Evolutionary conservation across 1,284 basidiomycete genomes (phyloP).

Genomic region (Heterobasidion occidentale): DNA sequence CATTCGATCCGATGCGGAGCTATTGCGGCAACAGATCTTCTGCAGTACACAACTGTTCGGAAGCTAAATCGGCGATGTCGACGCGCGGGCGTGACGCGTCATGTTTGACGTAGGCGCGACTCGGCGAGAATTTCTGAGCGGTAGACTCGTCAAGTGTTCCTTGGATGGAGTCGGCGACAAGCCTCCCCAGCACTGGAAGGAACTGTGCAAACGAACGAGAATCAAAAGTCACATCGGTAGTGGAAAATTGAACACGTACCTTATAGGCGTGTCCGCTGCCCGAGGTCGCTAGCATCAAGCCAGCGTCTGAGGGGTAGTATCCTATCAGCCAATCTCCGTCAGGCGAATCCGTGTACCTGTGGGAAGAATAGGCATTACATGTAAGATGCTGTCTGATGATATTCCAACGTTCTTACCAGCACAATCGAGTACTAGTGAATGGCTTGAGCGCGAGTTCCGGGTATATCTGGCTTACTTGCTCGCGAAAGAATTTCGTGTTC

Average conservation of each 20-base stretch:
- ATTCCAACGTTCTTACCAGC: slow-evolving; percentile 54
- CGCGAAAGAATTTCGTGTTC: slow-evolving; percentile 41
- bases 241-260: slow-evolving; percentile 24
- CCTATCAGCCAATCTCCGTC: slow-evolving; percentile 81
- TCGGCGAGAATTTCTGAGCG: slow-evolving; percentile 46
- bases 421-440: slow-evolving; percentile 65
- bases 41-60: slow-evolving; percentile 39
- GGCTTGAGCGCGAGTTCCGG: slow-evolving; percentile 66
- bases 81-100: slow-evolving; percentile 27
- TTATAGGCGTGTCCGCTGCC: slow-evolving; percentile 83
- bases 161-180: slow-evolving; percentile 69
- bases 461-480: slow-evolving; percentile 49
- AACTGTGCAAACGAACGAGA: slow-evolving; percentile 42
- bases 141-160: slow-evolving; percentile 45
- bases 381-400: not conserved
- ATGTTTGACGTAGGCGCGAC: slow-evolving; percentile 22
- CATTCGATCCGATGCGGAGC: no score
- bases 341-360: slow-evolving; percentile 67
- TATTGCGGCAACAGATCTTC: slow-evolving; percentile 31
- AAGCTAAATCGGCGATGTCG: slow-evolving; percentile 31
- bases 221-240: not conserved
- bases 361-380: not conserved
- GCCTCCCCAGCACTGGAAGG: slow-evolving; percentile 72
- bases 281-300: slow-evolving; percentile 64
- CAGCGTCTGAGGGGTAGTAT: slow-evolving; percentile 44